These are phyloP conservation scores for Acorus gramineus DNA, from an alignment of 106 monocot genomes.

Conservation along the genomic window DNA sequence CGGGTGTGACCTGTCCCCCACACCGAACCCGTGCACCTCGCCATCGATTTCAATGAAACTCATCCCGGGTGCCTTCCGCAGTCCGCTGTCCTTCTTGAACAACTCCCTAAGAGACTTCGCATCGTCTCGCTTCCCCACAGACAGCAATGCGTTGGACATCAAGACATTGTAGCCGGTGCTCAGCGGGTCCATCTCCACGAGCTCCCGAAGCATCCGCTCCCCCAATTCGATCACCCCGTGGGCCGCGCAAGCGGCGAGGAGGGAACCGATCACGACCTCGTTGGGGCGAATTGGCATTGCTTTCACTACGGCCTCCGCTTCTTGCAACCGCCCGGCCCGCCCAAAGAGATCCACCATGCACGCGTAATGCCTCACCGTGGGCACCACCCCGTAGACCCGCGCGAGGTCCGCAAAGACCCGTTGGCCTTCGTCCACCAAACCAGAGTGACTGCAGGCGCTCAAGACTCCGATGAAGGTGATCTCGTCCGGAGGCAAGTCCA, in stretches of 20 bases:
- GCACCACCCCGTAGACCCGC: conserved; percentile 23
- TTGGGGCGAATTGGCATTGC: conserved; percentile 52
- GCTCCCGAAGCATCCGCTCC: conserved; percentile 25
- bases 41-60: conserved; percentile 52
- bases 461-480: conserved; percentile 19
- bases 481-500: conserved; percentile 21
- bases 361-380: conserved; percentile 55
- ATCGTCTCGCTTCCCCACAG: conserved; percentile 24
- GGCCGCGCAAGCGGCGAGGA: conserved; percentile 45
- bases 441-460: conserved; percentile 40
- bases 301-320: conserved; percentile 47
- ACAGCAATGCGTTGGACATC: conserved; percentile 37
- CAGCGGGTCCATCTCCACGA: conserved; percentile 26
- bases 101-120: conserved; percentile 24
- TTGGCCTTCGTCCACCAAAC: conserved; percentile 36
- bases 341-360: conserved; percentile 73
- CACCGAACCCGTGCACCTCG: conserved; percentile 40
- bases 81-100: conserved; percentile 16
- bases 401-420: conserved; percentile 19
- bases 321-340: conserved; percentile 40
- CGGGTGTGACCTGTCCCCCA: conserved; percentile 51
- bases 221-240: conserved; percentile 40
- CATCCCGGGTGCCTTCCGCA: conserved; percentile 37
- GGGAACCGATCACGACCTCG: conserved; percentile 62
- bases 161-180: conserved; percentile 39